A percentile compares a stretch with the other conserved stretches of the same genome.
phyloP scores from a whole-genome alignment of 208 protist genomes.

The Trypanosoma mega region DNA sequence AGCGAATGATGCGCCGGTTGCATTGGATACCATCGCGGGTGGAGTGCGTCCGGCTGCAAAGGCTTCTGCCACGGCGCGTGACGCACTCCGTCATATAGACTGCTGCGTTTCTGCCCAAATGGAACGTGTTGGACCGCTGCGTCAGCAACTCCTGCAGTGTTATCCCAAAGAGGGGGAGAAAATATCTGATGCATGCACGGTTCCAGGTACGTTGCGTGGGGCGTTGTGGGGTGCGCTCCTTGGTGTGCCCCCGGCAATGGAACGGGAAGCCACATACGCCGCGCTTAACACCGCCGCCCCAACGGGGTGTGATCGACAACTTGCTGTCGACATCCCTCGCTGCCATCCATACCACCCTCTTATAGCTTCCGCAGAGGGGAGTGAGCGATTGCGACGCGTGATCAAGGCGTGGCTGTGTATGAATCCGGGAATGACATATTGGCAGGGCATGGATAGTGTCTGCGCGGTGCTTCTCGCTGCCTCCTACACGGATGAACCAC shows the following conservation, averaged over 20 bases:
- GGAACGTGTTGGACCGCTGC: no score
- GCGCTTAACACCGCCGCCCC: conserved; percentile 17
- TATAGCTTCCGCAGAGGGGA: conserved; percentile 66
- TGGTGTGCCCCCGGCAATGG: conserved; percentile 41
- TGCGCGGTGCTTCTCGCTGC: conserved; percentile 82
- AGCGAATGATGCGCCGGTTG: no score
- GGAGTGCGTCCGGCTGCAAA: conserved; percentile 3
- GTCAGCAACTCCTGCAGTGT: conserved; percentile 32
- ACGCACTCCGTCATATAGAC: no score
- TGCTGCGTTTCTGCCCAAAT: no score
- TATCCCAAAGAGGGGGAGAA: no score
- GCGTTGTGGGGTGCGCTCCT: conserved; percentile 90
- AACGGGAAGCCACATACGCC: conserved; percentile 23
- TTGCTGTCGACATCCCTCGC: conserved; percentile 92
- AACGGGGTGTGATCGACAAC: conserved; percentile 76
- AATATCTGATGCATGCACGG: conserved; percentile 15
- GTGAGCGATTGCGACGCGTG: conserved; percentile 65
- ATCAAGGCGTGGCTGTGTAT: conserved; percentile 83
- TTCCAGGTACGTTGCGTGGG: conserved; percentile 82
- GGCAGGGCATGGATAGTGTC: conserved; percentile 95
- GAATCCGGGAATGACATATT: conserved; percentile 71
- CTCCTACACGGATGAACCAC: conserved; percentile 66
- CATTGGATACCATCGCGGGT: conserved; percentile 22
- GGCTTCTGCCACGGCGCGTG: not conserved
- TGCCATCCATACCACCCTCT: conserved; percentile 94